A percentile compares a stretch with the other conserved stretches of the same genome.
Conservation (phyloP, 495 filamentous ascomycete genomes). For the Thermothielavioides terrestris region DNA sequence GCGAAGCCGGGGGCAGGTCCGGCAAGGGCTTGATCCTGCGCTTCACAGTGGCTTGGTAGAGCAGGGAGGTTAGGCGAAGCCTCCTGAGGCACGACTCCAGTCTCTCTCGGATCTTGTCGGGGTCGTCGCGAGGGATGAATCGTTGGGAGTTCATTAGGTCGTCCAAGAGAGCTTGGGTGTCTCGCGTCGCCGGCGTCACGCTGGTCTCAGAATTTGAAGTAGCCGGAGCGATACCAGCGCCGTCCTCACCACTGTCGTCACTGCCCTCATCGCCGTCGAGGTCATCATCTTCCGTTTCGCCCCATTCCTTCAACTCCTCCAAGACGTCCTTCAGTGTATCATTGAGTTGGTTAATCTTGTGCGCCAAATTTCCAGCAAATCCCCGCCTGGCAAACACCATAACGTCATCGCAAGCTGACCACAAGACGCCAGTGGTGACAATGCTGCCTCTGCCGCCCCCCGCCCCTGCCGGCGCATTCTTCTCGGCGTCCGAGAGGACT, state of each 20-base stretch:
- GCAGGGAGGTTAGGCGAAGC: conserved; percentile 47
- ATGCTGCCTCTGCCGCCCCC: conserved; percentile 45
- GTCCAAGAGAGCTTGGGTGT: conserved; percentile 42
- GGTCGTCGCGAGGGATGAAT: conserved; percentile 47
- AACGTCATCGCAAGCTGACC: conserved; percentile 66
- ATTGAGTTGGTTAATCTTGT: conserved; percentile 56
- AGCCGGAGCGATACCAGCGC: conserved; percentile 16
- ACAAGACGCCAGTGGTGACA: conserved; percentile 50
- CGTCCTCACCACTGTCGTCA: conserved; percentile 29
- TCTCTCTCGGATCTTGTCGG: conserved; percentile 45
- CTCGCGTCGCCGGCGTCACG: conserved; percentile 5
- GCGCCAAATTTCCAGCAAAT: conserved; percentile 50
- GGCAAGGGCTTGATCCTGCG: conserved; percentile 49
- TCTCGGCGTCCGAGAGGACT: conserved; percentile 32
- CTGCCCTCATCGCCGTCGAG: conserved; percentile 35
- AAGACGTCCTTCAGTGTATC: conserved; percentile 72
- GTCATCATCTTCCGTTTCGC: conserved; percentile 46
- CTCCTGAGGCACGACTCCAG: conserved; percentile 49
- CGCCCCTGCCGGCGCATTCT: conserved; percentile 31
- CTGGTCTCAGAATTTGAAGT: conserved; percentile 15
- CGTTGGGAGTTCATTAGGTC: conserved; percentile 47
- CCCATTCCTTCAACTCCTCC: conserved; percentile 78
- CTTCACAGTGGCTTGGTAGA: conserved; percentile 55
- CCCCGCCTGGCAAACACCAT: conserved; percentile 54
- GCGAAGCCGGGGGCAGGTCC: conserved; percentile 19